Conservation (phyloP, 345 rosid genomes). For the Eutrema japonicum region DNA sequence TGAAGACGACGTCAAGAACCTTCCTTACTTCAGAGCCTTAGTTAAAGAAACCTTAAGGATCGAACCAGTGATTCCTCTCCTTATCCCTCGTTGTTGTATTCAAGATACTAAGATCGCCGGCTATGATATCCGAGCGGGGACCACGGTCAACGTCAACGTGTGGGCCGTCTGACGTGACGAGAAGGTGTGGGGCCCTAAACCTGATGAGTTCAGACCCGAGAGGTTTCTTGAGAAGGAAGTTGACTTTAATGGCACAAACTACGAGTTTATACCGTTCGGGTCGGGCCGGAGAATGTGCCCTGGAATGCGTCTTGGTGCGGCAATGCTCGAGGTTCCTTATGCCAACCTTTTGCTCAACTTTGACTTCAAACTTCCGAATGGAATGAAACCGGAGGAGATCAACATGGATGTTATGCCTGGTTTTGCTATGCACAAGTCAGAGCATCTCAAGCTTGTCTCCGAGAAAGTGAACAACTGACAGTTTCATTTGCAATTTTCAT, state of each 20-base stretch:
- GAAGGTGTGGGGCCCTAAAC: constrained; percentile 42
- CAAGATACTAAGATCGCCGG: constrained; percentile 39
- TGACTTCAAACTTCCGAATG: constrained; percentile 40
- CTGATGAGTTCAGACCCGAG: constrained; percentile 47
- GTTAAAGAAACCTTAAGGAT: constrained; percentile 47
- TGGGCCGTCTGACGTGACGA: constrained; percentile 42
- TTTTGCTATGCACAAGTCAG: constrained; percentile 40
- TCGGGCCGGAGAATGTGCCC: constrained; percentile 48
- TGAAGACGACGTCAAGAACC: constrained; percentile 44
- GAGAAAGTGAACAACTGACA: constrained; percentile 9
- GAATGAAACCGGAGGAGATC: constrained; percentile 38
- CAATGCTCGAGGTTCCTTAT: constrained; percentile 40
- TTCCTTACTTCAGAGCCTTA: constrained; percentile 42
- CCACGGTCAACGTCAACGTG: constrained; percentile 39
- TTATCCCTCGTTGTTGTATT: constrained; percentile 38
- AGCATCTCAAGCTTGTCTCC: constrained; percentile 42
- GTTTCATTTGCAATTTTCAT: background rate
- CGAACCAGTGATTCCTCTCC: constrained; percentile 38
- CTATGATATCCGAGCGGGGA: constrained; percentile 37
- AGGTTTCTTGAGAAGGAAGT: constrained; percentile 41
- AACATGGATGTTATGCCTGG: constrained; percentile 43
- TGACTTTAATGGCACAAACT: constrained; percentile 46
- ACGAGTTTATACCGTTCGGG: constrained; percentile 47
- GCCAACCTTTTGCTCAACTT: constrained; percentile 42
- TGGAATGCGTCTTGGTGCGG: constrained; percentile 40